These are phyloP conservation scores for Climacium dendroides DNA, from an alignment of 225 moss, liverwort and hornwort genomes.

Conservation along the genomic window DNA sequence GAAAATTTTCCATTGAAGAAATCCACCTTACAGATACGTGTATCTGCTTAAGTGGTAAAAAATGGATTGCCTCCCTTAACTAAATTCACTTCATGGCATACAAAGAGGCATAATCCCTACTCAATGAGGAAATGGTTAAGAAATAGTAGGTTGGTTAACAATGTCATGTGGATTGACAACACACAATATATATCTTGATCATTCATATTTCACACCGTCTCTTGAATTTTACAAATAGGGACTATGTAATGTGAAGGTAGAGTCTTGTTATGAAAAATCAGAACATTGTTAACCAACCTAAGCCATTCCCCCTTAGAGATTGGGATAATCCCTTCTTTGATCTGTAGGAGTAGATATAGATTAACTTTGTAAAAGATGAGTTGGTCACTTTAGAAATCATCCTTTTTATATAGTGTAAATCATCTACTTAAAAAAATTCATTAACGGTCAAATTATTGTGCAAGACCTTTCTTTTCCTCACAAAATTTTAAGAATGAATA, in stretches of 20 bases:
- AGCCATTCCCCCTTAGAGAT: not conserved
- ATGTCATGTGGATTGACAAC: too few species aligned
- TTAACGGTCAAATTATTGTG: not conserved
- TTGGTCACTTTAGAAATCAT: accelerated
- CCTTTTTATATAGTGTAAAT: accelerated
- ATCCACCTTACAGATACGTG: too few species aligned
- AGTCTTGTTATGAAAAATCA: not conserved
- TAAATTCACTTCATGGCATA: too few species aligned
- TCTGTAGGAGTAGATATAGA: not conserved
- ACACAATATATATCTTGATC: not conserved
- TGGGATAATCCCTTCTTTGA: not conserved
- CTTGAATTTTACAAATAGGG: not conserved
- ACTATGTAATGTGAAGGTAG: not conserved
- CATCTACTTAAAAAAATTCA: not conserved
- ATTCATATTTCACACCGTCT: not conserved
- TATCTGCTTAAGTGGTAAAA: too few species aligned
- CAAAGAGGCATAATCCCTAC: too few species aligned
- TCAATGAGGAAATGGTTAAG: too few species aligned
- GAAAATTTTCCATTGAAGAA: too few species aligned
- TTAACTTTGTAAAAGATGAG: accelerated
- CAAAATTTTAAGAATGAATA: accelerated
- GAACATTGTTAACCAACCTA: not conserved
- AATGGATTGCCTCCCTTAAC: too few species aligned
- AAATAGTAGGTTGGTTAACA: too few species aligned
- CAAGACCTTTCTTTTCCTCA: accelerated